Conservation (phyloP, 2,329 filamentous ascomycete genomes). For the Ascochyta viciae-villosae region DNA sequence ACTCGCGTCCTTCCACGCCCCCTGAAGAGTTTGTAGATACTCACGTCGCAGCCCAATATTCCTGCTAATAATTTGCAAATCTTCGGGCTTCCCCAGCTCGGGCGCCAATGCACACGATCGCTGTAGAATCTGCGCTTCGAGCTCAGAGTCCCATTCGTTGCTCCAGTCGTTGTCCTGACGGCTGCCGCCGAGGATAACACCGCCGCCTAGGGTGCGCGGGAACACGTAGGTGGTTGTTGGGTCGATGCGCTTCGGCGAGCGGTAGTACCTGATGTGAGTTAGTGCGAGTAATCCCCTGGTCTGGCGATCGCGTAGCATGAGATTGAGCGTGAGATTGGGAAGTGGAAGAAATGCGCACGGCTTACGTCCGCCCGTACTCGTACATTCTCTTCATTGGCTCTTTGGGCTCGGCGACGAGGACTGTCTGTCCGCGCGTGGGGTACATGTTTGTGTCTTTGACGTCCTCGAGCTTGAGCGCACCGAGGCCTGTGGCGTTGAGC, state of each 20-base stretch:
- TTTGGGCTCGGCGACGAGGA: slow-evolving; percentile 68
- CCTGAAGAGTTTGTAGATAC: slow-evolving; percentile 13
- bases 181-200: slow-evolving; percentile 83
- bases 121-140: slow-evolving; percentile 84
- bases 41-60: slow-evolving; percentile 77
- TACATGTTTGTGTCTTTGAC: slow-evolving; percentile 76
- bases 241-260: slow-evolving; percentile 52
- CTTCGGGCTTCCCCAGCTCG: slow-evolving; percentile 71
- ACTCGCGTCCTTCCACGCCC: not conserved
- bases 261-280: slow-evolving; percentile 39
- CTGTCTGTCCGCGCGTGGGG: slow-evolving; percentile 80
- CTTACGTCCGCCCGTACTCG: slow-evolving; percentile 24
- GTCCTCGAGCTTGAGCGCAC: slow-evolving; percentile 78
- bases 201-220: slow-evolving; percentile 66
- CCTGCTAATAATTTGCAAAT: slow-evolving; percentile 77
- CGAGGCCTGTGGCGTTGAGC: slow-evolving; percentile 85
- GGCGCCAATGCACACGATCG: slow-evolving; percentile 72
- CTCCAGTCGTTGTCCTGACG: slow-evolving; percentile 85
- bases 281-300: not conserved
- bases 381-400: slow-evolving; percentile 50
- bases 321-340: slow-evolving; percentile 19
- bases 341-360: not conserved
- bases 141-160: slow-evolving; percentile 74
- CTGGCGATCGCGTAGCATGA: not conserved
- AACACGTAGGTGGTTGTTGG: slow-evolving; percentile 56